Evolutionary conservation across 345 rosid species (phyloP), one percentile per base, ranked within the genome.

Genomic region (Abelmoschus esculentus): DNA sequence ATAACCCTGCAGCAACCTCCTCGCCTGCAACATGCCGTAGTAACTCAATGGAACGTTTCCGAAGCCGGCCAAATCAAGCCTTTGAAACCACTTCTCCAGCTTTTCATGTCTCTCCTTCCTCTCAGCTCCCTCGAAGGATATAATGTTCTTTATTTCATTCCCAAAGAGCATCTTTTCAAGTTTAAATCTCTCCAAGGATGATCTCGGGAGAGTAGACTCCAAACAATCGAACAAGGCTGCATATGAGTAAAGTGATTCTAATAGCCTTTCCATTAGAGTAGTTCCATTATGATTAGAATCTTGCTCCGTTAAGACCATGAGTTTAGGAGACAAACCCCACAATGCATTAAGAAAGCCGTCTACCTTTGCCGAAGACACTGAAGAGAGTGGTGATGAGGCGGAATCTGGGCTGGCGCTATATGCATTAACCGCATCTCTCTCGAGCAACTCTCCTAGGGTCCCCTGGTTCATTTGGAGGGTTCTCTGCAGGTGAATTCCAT

Each of bases 101-200:
- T 87, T 89, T 81, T 93, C 98, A 4, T 90, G 98, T 34, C 97
- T 86, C 81, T 93, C 96, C 73, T 75, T 89, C 79, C 98, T 83
- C 63, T 87, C 96, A 1, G 73, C 80, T 61, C 98, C 96, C 59
- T 93, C 98, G 1, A 93, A 89, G 0, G 96, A 85, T 69, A 93
- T 82, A 54, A 90, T 90, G 80, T 89, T 90, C 83, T 87, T 87
- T 71, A 93, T 93, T 78, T 93, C 97, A 71, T 90, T 91, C 10
- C 98, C 98, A 4, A 93, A 87, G 46, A 89, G 73, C 93, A 86
- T 86, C 80, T 90, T 93, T 86, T 93, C 97, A 74, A 93, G 76
- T 76, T 89, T 93, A 60, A 86, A 61, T 72, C 97, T 84, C 79
- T 89, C 97, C 57, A 79, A 55, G 4, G 93, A 87, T 34, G 92